Conservation (phyloP, 257 asterid genomes). For the Solanum acaule region DNA sequence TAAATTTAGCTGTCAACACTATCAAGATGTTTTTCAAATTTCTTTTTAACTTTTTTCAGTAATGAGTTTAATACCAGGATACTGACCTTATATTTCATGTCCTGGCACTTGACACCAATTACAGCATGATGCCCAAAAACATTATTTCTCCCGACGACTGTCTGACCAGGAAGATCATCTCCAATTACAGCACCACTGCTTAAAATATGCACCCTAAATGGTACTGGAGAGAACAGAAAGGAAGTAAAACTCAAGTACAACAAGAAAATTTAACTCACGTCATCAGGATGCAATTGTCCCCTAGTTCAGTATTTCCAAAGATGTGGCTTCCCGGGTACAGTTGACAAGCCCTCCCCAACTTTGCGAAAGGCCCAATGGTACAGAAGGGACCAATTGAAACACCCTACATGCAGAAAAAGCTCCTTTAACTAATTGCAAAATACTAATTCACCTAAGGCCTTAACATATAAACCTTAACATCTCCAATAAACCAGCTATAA, state of each 20-base stretch:
- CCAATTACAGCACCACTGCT: slow-evolving; percentile 90
- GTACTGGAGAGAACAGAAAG: neutral
- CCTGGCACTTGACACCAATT: slow-evolving; percentile 86
- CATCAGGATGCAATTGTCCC: slow-evolving; percentile 76
- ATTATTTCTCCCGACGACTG: slow-evolving; percentile 69
- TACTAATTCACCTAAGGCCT: neutral
- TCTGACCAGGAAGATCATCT: slow-evolving; percentile 84
- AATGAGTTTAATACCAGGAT: neutral
- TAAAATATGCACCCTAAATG: neutral
- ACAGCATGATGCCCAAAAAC: slow-evolving; percentile 84
- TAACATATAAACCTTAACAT: neutral
- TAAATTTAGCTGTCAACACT: neutral
- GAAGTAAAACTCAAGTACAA: neutral
- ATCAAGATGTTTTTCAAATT: neutral
- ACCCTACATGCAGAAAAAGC: slow-evolving; percentile 39
- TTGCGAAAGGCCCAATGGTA: slow-evolving; percentile 67
- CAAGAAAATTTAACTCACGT: slow-evolving; percentile 33
- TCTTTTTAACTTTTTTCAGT: neutral
- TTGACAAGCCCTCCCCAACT: slow-evolving; percentile 62
- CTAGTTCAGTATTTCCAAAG: slow-evolving; percentile 64
- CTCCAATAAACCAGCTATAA: neutral
- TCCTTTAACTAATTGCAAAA: slow-evolving; percentile 7
- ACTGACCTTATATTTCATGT: slow-evolving; percentile 73
- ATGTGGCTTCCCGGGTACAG: slow-evolving; percentile 81
- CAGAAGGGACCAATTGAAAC: slow-evolving; percentile 90